Evolutionary conservation across 495 filamentous ascomycete genomes (phyloP).

Genomic region (Podospora pseudopauciseta): DNA sequence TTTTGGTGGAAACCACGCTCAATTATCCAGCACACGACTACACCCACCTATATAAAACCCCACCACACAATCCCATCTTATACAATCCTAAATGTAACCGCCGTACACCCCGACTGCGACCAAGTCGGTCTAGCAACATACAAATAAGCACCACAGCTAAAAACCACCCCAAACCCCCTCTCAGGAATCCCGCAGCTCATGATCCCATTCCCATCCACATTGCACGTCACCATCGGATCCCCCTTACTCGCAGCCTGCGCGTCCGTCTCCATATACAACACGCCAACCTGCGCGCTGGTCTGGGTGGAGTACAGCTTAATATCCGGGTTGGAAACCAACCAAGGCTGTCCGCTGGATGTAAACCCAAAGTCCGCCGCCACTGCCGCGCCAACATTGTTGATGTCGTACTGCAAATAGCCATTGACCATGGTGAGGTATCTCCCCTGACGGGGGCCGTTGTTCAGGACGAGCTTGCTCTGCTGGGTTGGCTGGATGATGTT

Average conservation of each 20-base stretch:
- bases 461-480: not conserved
- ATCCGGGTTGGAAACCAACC: not conserved
- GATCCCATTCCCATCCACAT: not conserved
- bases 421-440: not conserved
- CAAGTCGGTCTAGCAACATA: not conserved
- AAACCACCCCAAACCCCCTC: not conserved
- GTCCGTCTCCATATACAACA: not conserved
- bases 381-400: not conserved
- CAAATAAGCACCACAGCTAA: not conserved
- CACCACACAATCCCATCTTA: not conserved
- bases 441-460: not conserved
- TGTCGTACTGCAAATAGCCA: not conserved
- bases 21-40: too few species aligned
- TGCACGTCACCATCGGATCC: not conserved
- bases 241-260: not conserved
- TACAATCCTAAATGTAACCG: not conserved
- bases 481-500: not conserved
- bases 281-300: not conserved
- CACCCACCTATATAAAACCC: not conserved
- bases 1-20: too few species aligned
- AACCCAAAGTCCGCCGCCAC: not conserved
- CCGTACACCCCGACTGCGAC: not conserved
- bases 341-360: not conserved
- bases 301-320: not conserved
- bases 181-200: not conserved